A percentile compares a stretch with the other conserved stretches of the same genome.
Evolutionary conservation across 768 basidiomycete species (phyloP).

Genomic region (Cubamyces lactineus): DNA sequence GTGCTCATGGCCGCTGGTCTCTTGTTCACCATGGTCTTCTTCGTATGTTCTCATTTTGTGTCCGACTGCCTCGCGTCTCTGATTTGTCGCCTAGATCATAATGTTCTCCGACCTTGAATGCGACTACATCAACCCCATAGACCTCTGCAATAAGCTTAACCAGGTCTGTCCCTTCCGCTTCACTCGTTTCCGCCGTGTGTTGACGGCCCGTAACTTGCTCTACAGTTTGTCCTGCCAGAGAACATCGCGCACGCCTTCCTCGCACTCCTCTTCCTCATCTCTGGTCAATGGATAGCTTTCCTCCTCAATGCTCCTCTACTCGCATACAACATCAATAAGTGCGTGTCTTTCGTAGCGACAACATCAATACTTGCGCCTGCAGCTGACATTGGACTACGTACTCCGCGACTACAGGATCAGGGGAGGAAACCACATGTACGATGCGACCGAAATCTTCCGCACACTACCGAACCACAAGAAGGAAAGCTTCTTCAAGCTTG

Average conservation of each 20-base stretch:
- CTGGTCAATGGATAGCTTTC: constrained; percentile 95
- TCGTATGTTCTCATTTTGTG: constrained; percentile 60
- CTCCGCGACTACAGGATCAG: constrained; percentile 64
- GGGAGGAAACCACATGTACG: constrained; percentile 96
- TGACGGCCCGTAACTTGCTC: background rate
- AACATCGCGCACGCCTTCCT: constrained; percentile 94
- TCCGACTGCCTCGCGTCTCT: background rate
- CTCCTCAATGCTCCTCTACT: constrained; percentile 88
- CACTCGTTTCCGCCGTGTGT: background rate
- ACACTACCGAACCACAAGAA: constrained; percentile 94
- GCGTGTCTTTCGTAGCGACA: constrained; percentile 38
- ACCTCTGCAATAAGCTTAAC: constrained; percentile 99
- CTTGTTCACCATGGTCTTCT: constrained; percentile 99
- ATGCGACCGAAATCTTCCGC: constrained; percentile 99
- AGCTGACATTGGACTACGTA: background rate
- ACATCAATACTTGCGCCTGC: background rate
- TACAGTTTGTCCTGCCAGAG: constrained; percentile 95
- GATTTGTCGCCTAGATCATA: constrained; percentile 71
- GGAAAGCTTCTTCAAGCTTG: constrained; percentile 93
- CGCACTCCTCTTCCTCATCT: constrained; percentile 86
- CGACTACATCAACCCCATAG: constrained; percentile 99
- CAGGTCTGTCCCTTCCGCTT: constrained; percentile 54
- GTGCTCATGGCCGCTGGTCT: constrained; percentile 94
- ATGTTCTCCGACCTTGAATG: constrained; percentile 99
- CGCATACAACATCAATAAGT: constrained; percentile 94